phyloP scores from a whole-genome alignment of 2,329 filamentous ascomycete genomes.

The Diaporthe caulivora region DNA sequence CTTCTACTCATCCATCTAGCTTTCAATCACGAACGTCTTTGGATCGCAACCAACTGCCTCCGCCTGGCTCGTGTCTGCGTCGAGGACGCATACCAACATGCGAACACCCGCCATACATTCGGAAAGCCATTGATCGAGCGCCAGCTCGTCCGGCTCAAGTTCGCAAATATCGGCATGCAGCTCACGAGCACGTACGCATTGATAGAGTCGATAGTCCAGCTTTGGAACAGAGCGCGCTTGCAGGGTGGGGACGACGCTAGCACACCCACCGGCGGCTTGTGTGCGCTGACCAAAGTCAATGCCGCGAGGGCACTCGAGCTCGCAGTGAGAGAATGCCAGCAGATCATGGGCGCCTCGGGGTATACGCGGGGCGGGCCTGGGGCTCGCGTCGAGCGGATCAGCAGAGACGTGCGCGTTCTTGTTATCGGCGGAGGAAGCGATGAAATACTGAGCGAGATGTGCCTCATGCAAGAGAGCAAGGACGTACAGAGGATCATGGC shows the following conservation, averaged over 20 bases:
- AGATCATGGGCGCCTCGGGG: slow-evolving; percentile 59
- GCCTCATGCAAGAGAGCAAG: slow-evolving; percentile 17
- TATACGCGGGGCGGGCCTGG: slow-evolving; percentile 55
- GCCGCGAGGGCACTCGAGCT: slow-evolving; percentile 39
- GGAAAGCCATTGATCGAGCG: slow-evolving; percentile 57
- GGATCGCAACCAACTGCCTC: slow-evolving; percentile 64
- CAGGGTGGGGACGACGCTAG: background rate
- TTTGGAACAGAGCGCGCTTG: background rate
- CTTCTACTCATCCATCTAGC: slow-evolving; percentile 55
- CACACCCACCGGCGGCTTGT: slow-evolving; percentile 6
- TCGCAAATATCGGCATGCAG: slow-evolving; percentile 51
- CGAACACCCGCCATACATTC: slow-evolving; percentile 63
- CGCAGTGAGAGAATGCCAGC: slow-evolving; percentile 57
- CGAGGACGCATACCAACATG: slow-evolving; percentile 61
- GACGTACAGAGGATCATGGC: slow-evolving; percentile 3
- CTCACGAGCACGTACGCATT: slow-evolving; percentile 4
- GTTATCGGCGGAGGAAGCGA: slow-evolving; percentile 61
- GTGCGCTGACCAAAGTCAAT: slow-evolving; percentile 14
- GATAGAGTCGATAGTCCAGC: slow-evolving; percentile 6
- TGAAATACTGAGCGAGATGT: slow-evolving; percentile 57
- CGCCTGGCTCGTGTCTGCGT: slow-evolving; percentile 65
- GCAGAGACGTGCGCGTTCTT: slow-evolving; percentile 60
- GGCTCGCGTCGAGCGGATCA: slow-evolving; percentile 54
- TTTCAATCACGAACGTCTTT: slow-evolving; percentile 67
- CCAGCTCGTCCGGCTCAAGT: slow-evolving; percentile 58